Percentiles rank a stretch among this genome's conserved stretches.
Conservation (phyloP, 257 asterid genomes). For the Penstemon eatonii region DNA sequence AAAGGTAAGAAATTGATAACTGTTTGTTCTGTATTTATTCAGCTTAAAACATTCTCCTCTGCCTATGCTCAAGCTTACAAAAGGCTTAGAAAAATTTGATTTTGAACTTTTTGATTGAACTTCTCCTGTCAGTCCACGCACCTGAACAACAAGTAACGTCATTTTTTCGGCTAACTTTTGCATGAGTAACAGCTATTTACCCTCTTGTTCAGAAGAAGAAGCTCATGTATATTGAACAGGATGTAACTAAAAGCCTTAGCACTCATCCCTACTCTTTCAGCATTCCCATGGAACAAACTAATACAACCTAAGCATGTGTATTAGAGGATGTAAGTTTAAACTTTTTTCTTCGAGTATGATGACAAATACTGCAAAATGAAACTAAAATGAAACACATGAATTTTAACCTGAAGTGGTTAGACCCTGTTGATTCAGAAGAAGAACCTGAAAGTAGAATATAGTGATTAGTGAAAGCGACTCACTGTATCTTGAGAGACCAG, state of each 20-base stretch:
- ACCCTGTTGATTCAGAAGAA: slow-evolving; percentile 1
- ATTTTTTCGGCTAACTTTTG: too few relatives aligned
- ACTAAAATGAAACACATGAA: slow-evolving; percentile 8
- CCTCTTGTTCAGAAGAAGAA: background rate
- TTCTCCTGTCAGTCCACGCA: too few relatives aligned
- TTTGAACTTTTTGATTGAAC: too few relatives aligned
- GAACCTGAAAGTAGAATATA: background rate
- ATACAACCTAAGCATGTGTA: background rate
- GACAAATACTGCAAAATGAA: slow-evolving; percentile 15
- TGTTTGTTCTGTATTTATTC: too few relatives aligned
- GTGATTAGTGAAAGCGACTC: slow-evolving; percentile 27
- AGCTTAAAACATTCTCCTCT: too few relatives aligned
- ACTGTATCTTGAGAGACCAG: slow-evolving; percentile 92
- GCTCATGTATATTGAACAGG: too few relatives aligned
- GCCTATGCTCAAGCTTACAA: too few relatives aligned
- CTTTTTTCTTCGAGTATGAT: background rate
- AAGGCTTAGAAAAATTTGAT: too few relatives aligned
- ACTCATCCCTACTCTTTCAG: background rate
- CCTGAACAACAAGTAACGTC: too few relatives aligned
- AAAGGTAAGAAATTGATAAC: too few relatives aligned
- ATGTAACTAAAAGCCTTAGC: background rate
- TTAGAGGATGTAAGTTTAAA: too few relatives aligned
- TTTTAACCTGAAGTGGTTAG: background rate
- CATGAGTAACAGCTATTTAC: too few relatives aligned
- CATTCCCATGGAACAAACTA: background rate